Base-by-base conservation (phyloP, 2,329 filamentous ascomycete genomes). In the Colletotrichum phormii region DNA sequence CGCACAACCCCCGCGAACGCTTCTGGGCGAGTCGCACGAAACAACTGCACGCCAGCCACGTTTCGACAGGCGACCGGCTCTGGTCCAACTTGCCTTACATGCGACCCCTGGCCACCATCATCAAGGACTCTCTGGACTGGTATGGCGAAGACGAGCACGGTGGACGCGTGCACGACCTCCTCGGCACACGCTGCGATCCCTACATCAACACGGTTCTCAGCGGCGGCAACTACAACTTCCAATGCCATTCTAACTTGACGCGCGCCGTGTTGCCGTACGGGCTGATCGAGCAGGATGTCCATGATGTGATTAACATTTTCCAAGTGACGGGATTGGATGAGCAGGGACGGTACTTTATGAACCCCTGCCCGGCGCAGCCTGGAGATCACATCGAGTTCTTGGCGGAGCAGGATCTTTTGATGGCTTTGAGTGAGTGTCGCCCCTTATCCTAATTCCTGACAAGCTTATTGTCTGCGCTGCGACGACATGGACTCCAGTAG, bases 261-360 rank as follows among this genome's bases (percentile, higher is more conserved):
- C 89, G 94, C 4, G 93, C 94, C 0, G 89, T 97, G 2, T 74
- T 91, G 1, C 91, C 92, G 0, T 91, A 86, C 73, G 93, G 93
- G 0, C 80, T 97, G 54, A 87, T 85, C 5, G 94, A 97, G 81
- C 85, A 86, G 35, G 94, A 97, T 78, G 90, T 97, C 1, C 94
- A 97, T 78, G 94, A 97, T 80, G 94, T 97, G 0, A 86, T 97
- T 66, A 97, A 97, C 78, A 86, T 97, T 3, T 97, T 97, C 79
- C 94, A 97, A 80, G 93, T 95, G 7, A 97, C 94, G 0, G 94
- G 94, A 0, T 80, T 97, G 59, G 92, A 97, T 77, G 85, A 89
- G 65, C 78, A 92, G 72, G 94, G 93, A 0, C 88, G 90, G 64
- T 96, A 95, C 76, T 95, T 94, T 73, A 97, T 97, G 88, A 90